Conservation (phyloP, 805 yeast genomes). For the Candida sithepensis region DNA sequence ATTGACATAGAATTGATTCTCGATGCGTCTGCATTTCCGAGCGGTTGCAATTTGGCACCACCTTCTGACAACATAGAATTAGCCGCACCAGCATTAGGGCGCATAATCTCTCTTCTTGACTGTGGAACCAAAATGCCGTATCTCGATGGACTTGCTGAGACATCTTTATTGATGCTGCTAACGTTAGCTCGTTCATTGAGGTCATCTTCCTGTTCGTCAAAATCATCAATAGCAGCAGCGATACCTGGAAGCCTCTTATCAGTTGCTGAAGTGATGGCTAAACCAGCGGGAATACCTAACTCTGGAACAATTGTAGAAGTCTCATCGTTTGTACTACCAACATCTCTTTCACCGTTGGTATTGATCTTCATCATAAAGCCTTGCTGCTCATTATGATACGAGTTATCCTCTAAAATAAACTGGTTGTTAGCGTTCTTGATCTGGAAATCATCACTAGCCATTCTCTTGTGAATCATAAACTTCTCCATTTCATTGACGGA, state of each 20-base stretch:
- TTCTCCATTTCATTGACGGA: constrained; percentile 27
- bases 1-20: constrained; percentile 9
- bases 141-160: constrained; percentile 4
- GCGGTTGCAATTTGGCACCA: constrained; percentile 1
- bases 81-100: neutral
- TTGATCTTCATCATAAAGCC: constrained; percentile 20
- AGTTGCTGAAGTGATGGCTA: neutral
- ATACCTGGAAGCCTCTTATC: neutral
- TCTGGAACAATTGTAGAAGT: constrained; percentile 25
- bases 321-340: constrained; percentile 13
- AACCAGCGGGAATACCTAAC: constrained; percentile 26
- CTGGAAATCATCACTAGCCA: constrained; percentile 29
- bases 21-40: constrained; percentile 1
- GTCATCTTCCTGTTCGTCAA: neutral
- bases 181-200: too few species aligned
- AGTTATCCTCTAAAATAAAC: constrained; percentile 14
- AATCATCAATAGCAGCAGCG: neutral
- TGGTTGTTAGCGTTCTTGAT: constrained; percentile 25
- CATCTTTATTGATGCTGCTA: neutral
- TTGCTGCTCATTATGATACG: constrained; percentile 19
- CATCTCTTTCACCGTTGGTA: constrained; percentile 11
- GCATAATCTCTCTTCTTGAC: constrained; percentile 10
- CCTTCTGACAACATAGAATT: neutral
- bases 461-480: constrained; percentile 28
- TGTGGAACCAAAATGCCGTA: constrained; percentile 21